phyloP scores from a whole-genome alignment of 768 basidiomycete genomes.

The Suillus luteus region DNA sequence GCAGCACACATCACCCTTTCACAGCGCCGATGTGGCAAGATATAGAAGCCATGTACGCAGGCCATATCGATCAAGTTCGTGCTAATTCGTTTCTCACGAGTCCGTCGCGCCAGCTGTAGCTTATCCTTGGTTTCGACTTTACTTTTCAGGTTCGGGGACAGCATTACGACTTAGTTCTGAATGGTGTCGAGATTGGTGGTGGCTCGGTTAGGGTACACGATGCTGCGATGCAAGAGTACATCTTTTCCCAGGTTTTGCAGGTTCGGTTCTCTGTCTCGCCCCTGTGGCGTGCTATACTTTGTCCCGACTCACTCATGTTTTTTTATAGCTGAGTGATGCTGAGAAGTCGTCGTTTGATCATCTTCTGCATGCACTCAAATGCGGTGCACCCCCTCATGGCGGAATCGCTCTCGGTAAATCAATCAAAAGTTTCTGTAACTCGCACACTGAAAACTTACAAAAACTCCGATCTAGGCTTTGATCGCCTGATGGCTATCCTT shows the following conservation, averaged over 20 bases:
- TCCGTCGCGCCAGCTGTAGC: slow-evolving; percentile 2
- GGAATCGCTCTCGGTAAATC: slow-evolving; percentile 86
- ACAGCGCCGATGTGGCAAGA: slow-evolving; percentile 96
- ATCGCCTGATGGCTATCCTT: slow-evolving; percentile 89
- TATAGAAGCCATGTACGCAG: slow-evolving; percentile 71
- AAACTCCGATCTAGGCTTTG: slow-evolving; percentile 64
- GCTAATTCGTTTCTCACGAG: slow-evolving; percentile 4
- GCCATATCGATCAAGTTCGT: slow-evolving; percentile 59
- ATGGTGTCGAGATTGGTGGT: slow-evolving; percentile 92
- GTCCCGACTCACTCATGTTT: slow-evolving; percentile 15
- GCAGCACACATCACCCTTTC: slow-evolving; percentile 93
- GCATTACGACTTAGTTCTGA: slow-evolving; percentile 94
- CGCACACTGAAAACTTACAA: slow-evolving; percentile 17
- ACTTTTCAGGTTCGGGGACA: slow-evolving; percentile 79
- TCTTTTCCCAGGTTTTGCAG: slow-evolving; percentile 76
- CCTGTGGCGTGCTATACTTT: slow-evolving; percentile 15
- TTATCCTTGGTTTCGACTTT: slow-evolving; percentile 13
- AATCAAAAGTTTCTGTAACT: slow-evolving; percentile 18
- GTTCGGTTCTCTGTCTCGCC: slow-evolving; percentile 41
- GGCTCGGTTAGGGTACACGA: slow-evolving; percentile 94
- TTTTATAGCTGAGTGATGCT: slow-evolving; percentile 61
- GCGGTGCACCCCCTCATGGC: slow-evolving; percentile 94
- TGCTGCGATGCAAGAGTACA: slow-evolving; percentile 80
- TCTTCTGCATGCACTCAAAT: slow-evolving; percentile 81
- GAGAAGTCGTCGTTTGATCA: slow-evolving; percentile 82